Base-by-base conservation (phyloP, 768 basidiomycete genomes). In the Mycena metata region DNA sequence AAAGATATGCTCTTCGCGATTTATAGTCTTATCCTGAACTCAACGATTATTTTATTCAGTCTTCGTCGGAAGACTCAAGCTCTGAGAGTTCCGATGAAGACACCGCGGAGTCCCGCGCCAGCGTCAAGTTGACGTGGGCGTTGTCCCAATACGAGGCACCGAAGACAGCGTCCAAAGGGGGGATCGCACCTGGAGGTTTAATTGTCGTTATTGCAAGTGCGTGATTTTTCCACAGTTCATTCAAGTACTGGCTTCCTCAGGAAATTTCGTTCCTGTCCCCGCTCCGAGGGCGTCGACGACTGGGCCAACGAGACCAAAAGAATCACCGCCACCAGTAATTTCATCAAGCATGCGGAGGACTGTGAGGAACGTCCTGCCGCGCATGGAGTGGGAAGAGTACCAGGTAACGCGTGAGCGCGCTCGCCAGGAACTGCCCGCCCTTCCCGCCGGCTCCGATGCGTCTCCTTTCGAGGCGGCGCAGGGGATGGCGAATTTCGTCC, bases 191-290 rank as follows among this genome's bases (percentile, higher is more conserved):
- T 67, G 66, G 60, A 54, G 56, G 42, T 56, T 67, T n/a, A 19
- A 2, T n/a, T 64, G 63, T 43, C 46, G 63, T 19, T 57, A 64
- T n/a, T 64, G 63, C 63, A 15, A n/a, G 63, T 64, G n/a, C 19
- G 63, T 49, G 12, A 21, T 19, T 51, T 17, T 56, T 42, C 23
- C 23, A 23, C 33, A 19, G 35, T 47, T 52, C 35, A 10, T 10
- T 52, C 9, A 8, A 30, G n/a, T 5, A 16, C 11, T 26, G 4
- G 23, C 56, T 17, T 23, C 12, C 1, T 15, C 39, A 63, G 54
- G 1, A 50, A 33, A 26, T 51, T 26, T 26, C 60, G 67, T 39
- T 39, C 7, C 23, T 23, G 19, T 3, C 17, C 46, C 8, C 67
- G 67, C 8, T 42, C 60, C 1, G 60, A 58, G 1, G 56, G 49